These are phyloP conservation scores for Pseudocercospora cruenta DNA, from an alignment of 2,329 filamentous ascomycete species.

Conservation along the genomic window DNA sequence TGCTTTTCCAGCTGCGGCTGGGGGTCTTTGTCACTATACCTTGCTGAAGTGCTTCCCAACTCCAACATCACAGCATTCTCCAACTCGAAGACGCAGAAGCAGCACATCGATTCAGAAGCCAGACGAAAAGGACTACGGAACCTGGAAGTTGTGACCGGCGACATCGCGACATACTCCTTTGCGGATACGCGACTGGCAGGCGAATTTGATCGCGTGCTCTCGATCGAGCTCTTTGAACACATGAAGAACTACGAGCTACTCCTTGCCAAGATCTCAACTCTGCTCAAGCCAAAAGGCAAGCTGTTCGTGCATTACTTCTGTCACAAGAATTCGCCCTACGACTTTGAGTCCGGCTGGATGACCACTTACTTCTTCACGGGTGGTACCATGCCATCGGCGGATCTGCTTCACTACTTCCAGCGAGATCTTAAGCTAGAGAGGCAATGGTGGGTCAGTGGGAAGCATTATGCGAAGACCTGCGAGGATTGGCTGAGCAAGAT, in stretches of 20 bases:
- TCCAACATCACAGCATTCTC: constrained; percentile 68
- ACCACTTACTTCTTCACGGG: constrained; percentile 73
- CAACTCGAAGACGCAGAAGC: constrained; percentile 70
- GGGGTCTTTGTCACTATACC: constrained; percentile 68
- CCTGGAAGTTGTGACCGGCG: constrained; percentile 66
- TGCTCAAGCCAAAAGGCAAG: constrained; percentile 66
- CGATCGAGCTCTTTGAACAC: constrained; percentile 74
- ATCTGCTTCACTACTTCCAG: constrained; percentile 70
- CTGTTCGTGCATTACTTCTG: constrained; percentile 71
- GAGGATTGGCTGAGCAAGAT: constrained; percentile 70
- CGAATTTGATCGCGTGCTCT: constrained; percentile 66
- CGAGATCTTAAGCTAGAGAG: constrained; percentile 60
- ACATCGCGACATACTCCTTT: constrained; percentile 70
- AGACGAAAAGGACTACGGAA: constrained; percentile 61
- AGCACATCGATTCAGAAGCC: constrained; percentile 66
- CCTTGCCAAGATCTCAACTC: constrained; percentile 63
- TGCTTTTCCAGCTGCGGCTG: constrained; percentile 62
- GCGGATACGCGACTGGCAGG: constrained; percentile 44
- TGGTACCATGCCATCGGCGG: constrained; percentile 71
- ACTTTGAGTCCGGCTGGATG: constrained; percentile 75
- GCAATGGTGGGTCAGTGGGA: constrained; percentile 74
- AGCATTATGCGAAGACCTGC: constrained; percentile 70
- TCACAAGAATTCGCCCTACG: constrained; percentile 67
- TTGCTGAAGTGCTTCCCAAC: constrained; percentile 66
- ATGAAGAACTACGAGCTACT: constrained; percentile 76